Percentiles rank a stretch among this genome's conserved stretches.
Evolutionary conservation across 2,329 filamentous ascomycete species (phyloP).

Genomic region (Aspergillus melleus): DNA sequence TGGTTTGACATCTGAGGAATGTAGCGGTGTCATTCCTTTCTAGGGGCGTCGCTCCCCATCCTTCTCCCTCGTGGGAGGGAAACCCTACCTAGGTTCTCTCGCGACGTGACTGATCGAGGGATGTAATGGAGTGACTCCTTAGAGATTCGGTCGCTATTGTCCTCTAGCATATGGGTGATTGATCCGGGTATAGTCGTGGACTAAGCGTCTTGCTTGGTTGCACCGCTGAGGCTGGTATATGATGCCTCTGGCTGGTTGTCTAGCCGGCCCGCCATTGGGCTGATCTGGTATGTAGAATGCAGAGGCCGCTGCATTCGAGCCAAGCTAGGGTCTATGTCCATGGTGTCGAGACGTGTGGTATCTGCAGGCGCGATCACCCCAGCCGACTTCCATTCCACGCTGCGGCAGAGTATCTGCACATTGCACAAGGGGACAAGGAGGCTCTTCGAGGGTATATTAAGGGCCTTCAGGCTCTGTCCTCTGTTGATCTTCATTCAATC

Average conservation of each 20-base stretch:
- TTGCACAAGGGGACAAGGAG: background rate
- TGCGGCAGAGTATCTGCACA: constrained; percentile 5
- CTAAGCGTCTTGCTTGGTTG: too few species aligned
- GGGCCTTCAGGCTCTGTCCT: background rate
- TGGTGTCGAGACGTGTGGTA: background rate
- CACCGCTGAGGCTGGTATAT: too few species aligned
- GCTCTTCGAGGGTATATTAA: constrained; percentile 12
- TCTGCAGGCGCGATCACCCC: constrained; percentile 3
- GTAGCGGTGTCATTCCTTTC: background rate
- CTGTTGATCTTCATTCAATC: background rate
- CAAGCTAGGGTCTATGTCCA: background rate
- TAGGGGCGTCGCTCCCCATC: background rate
- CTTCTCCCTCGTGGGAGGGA: background rate
- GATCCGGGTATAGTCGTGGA: too few species aligned
- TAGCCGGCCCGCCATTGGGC: too few species aligned
- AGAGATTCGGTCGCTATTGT: too few species aligned
- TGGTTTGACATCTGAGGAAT: background rate
- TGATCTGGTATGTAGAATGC: background rate
- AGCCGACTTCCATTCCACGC: constrained; percentile 13
- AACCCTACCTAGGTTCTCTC: background rate
- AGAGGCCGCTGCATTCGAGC: background rate
- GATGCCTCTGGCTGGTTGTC: too few species aligned
- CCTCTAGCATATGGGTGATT: too few species aligned
- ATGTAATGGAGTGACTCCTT: background rate
- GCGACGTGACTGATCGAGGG: background rate